phyloP scores from a whole-genome alignment of 805 yeast species.

The Candida saitoana region DNA sequence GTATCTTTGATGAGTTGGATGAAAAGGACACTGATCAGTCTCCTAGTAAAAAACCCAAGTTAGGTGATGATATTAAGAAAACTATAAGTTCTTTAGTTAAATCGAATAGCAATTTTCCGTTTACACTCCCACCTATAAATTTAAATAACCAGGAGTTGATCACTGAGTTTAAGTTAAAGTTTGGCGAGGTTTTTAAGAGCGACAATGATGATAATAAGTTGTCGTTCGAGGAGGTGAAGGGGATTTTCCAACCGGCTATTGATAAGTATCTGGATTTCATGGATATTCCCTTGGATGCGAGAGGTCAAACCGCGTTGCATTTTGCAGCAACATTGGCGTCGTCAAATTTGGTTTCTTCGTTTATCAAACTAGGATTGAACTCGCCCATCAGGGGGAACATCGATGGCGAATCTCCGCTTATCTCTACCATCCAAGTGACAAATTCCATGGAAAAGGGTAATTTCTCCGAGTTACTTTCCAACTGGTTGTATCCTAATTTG shows the following conservation, averaged over 20 bases:
- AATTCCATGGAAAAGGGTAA: slow-evolving; percentile 76
- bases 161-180: slow-evolving; percentile 29
- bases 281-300: slow-evolving; percentile 37
- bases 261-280: slow-evolving; percentile 13
- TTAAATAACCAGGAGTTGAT: slow-evolving; percentile 23
- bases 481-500: slow-evolving; percentile 59
- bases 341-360: slow-evolving; percentile 28
- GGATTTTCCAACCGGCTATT: slow-evolving; percentile 20
- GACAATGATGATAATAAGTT: slow-evolving; percentile 20
- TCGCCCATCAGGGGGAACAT: slow-evolving; percentile 38
- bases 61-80: neutral
- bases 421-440: slow-evolving; percentile 79
- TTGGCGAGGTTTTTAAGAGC: slow-evolving; percentile 33
- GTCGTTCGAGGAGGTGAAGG: slow-evolving; percentile 19
- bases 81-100: slow-evolving; percentile 6
- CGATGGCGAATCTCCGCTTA: slow-evolving; percentile 39
- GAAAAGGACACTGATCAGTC: slow-evolving; percentile 15
- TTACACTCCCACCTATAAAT: slow-evolving; percentile 27
- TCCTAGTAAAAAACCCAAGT: slow-evolving; percentile 29
- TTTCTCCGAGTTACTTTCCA: slow-evolving; percentile 64
- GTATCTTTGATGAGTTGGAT: slow-evolving; percentile 13
- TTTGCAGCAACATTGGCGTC: slow-evolving; percentile 42
- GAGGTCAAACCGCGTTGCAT: slow-evolving; percentile 41
- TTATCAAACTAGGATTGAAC: slow-evolving; percentile 31
- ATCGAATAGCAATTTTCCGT: slow-evolving; percentile 33